Base-by-base conservation (phyloP, 2,329 filamentous ascomycete species). In the Tolypocladium amazonense region DNA sequence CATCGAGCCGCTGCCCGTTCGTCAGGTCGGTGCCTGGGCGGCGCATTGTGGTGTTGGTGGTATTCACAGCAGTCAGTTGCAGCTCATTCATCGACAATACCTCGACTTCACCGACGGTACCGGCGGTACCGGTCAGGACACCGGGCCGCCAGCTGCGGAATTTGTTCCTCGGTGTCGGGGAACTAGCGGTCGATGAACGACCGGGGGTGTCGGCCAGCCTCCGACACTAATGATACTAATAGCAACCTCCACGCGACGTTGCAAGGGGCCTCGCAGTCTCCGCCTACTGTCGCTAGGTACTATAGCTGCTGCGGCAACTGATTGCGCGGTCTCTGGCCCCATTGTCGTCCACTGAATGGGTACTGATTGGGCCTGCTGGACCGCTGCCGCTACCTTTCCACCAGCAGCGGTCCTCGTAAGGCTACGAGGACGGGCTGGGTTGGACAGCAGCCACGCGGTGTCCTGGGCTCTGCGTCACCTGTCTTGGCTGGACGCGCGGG, bases 371-470 rank as follows among this genome's bases (percentile, higher is more conserved):
- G 39, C 20, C 7, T 14, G 35, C 30, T 33, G 30, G 30, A n/a
- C 11, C 38, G 14, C 14, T 18, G 38, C 38, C 12, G 38, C 14
- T 15, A 39, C 39, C 18, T n/a, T 43, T 9, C 43, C 9, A 45
- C 18, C 18, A 8, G 41, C 41, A n/a, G 41, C 41, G 6, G 18
- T n/a, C 4, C 6, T n/a, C n/a, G n/a, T n/a, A n/a, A n/a, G 38
- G 18, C 39, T 41, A n/a, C 39, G 39, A n/a, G 39, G 41, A 7
- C 39, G 7, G 18, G 27, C 50, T 35, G 30, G 30, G 30, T 33
- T n/a, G n/a, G n/a, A n/a, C 8, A 47, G 45, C 35, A 56, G 58
- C 58, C 58, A 59, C 58, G 58, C 58, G 58, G 52, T 43, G 58
- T 37, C 58, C 58, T 35, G 56, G 58, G 47, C 58, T 35, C 47